Evolutionary conservation across 129 eudicot genomes (phyloP).

Genomic region (Cynara cardunculus): DNA sequence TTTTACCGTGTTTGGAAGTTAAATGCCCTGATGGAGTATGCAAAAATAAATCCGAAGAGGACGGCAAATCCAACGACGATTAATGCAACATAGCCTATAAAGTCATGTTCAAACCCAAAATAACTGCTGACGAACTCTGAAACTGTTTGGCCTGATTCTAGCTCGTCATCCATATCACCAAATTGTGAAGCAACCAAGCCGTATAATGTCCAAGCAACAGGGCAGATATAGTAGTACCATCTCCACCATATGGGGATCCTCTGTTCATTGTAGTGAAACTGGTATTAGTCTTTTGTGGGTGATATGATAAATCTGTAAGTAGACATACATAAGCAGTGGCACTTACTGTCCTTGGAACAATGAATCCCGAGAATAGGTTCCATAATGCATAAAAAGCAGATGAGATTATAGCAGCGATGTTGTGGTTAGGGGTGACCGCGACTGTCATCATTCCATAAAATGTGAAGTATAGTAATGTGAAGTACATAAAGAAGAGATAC

Average conservation of each 20-base stretch:
- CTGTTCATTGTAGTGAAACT: constrained; percentile 23
- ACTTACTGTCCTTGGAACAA: constrained; percentile 77
- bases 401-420: constrained; percentile 63
- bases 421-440: constrained; percentile 74
- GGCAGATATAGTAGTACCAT: constrained; percentile 66
- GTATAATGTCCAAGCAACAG: constrained; percentile 66
- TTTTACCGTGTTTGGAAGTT: constrained; percentile 76
- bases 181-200: constrained; percentile 76
- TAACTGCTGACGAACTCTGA: constrained; percentile 45
- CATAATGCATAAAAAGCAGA: constrained; percentile 69
- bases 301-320: not conserved
- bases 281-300: not conserved
- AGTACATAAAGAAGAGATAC: constrained; percentile 74
- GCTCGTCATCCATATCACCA: constrained; percentile 39
- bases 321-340: not conserved
- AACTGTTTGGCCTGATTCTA: constrained; percentile 39
- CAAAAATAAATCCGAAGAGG: constrained; percentile 71
- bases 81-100: constrained; percentile 55
- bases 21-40: constrained; percentile 62
- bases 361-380: constrained; percentile 83
- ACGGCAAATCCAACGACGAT: constrained; percentile 45
- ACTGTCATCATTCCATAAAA: constrained; percentile 89
- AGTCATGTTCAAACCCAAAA: constrained; percentile 53
- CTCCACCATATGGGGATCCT: constrained; percentile 89
- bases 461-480: constrained; percentile 77